Percentiles rank a stretch among this genome's conserved stretches.
Evolutionary conservation across 1,284 basidiomycete species (phyloP).

Genomic region (Rhodotorula glutinis): DNA sequence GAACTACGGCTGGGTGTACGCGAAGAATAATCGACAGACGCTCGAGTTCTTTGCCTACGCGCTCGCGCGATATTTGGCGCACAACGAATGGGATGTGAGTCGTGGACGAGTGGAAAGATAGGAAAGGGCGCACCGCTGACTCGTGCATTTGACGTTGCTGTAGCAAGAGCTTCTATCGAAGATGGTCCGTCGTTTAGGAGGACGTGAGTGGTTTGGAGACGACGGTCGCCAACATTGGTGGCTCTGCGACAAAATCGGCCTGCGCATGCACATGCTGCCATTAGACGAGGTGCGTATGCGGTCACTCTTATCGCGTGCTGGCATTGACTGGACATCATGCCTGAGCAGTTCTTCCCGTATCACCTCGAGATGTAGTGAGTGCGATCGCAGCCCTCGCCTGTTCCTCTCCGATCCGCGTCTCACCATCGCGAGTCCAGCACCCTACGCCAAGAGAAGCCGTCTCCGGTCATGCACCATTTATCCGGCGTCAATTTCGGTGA

Average conservation of each 20-base stretch:
- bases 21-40: background rate
- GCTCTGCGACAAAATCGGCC: background rate
- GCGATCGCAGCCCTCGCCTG: no score
- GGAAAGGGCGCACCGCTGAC: no score
- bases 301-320: background rate
- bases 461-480: slow-evolving; percentile 12
- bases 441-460: background rate
- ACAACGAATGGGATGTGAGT: slow-evolving; percentile 17
- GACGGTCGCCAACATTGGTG: slow-evolving; percentile 9
- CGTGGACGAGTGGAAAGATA: background rate
- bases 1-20: slow-evolving; percentile 16
- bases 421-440: background rate
- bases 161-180: slow-evolving; percentile 7
- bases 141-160: no score
- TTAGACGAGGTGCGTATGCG: background rate
- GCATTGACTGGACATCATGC: background rate
- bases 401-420: background rate
- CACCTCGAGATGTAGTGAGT: slow-evolving; percentile 13
- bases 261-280: slow-evolving; percentile 9
- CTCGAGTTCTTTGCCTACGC: slow-evolving; percentile 3
- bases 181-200: background rate
- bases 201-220: background rate
- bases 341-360: background rate
- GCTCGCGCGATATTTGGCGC: background rate
- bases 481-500: slow-evolving; percentile 1